Evolutionary conservation across 2,329 filamentous ascomycete genomes (phyloP), one percentile per base, ranked within the genome.

Genomic region (Microdochium bolleyi): DNA sequence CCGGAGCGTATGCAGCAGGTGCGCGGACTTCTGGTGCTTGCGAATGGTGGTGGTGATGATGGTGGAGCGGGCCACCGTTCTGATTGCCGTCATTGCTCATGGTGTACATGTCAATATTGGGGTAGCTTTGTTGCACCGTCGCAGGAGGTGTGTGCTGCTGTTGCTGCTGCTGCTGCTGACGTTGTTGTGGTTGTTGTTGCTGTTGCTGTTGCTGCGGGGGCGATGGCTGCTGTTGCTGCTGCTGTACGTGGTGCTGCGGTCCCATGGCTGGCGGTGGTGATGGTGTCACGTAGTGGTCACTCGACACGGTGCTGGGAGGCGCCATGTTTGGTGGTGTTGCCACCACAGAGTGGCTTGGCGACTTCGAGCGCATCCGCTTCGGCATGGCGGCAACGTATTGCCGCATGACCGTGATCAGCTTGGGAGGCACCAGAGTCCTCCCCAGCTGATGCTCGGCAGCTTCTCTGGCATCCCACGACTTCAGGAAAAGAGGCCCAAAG

Each of bases 401-500:
- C n/a, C 72, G 68, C 57, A 83, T 67, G 46, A 72, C 57, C 2
- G 63, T 66, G 52, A 83, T 75, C 55, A 81, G 75, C 48, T 63
- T 66, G 2, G 79, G 79, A 13, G 69, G 67, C 16, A 66, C 59
- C 2, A 74, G 55, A 1, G 69, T 63, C 27, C 70, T 72, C 1
- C 79, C 79, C 7, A 69, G 64, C 50, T 71, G 69, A 3, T 67
- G 56, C 56, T 76, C 72, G 13, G 76, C 75, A 2, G 73, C 69
- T 58, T 77, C 76, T 52, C 77, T 75, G 2, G 78, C 78, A 46
- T 79, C 76, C 83, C 83, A 87, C 0, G 82, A 82, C 59, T 82
- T 84, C 53, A 86, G 66, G 41, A 87, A 79, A 19, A 80, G 72
- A 21, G 71, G 70, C 1, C 78, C 77, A 55, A 87, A 82, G 1